A percentile compares a stretch with the other conserved stretches of the same genome.
phyloP scores from a whole-genome alignment of 805 yeast genomes.

The Pichia deserticola region DNA sequence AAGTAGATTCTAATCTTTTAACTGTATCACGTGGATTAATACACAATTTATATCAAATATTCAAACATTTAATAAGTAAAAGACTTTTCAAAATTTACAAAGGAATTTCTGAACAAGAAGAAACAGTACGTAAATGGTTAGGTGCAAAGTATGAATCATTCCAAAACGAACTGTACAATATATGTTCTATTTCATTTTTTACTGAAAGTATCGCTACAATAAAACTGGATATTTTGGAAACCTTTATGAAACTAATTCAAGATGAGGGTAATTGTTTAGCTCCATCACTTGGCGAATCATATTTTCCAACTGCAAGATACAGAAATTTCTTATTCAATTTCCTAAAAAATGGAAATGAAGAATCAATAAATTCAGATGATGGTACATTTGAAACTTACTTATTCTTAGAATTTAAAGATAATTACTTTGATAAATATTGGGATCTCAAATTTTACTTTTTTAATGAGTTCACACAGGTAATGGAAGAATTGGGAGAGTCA shows the following conservation, averaged over 20 bases:
- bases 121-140: conserved; percentile 56
- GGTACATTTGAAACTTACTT: conserved; percentile 36
- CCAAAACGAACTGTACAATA: conserved; percentile 36
- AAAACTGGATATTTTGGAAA: conserved; percentile 47
- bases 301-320: conserved; percentile 54
- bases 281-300: conserved; percentile 44
- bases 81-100: conserved; percentile 32
- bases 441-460: conserved; percentile 77
- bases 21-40: conserved; percentile 31
- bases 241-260: conserved; percentile 46
- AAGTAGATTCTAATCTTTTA: conserved; percentile 18
- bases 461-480: conserved; percentile 33
- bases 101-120: conserved; percentile 34
- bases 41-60: conserved; percentile 37
- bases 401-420: conserved; percentile 44
- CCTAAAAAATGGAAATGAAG: conserved; percentile 28
- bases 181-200: conserved; percentile 33
- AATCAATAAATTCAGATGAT: conserved; percentile 37
- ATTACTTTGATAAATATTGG: conserved; percentile 51
- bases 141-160: conserved; percentile 48
- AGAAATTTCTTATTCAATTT: conserved; percentile 30
- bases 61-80: conserved; percentile 39
- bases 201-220: conserved; percentile 35
- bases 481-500: conserved; percentile 14
- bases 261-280: conserved; percentile 49